Conservation (phyloP, 495 filamentous ascomycete species). For the Terfezia boudieri region DNA sequence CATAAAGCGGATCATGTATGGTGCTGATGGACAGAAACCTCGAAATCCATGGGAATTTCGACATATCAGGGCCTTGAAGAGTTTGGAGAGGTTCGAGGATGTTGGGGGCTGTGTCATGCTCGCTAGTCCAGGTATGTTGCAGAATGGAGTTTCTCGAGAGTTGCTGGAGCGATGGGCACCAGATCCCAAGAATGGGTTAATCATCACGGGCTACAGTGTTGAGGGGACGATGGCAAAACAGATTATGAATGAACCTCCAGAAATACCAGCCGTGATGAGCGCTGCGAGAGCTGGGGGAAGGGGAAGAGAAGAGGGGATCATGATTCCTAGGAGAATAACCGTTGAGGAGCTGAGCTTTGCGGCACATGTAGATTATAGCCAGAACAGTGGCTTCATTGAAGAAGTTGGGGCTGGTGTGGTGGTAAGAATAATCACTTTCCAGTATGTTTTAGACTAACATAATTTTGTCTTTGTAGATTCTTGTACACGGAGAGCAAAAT, state of each 20-base stretch:
- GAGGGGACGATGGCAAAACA: conserved; percentile 97
- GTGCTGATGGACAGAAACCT: conserved; percentile 40
- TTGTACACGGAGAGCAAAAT: conserved; percentile 90
- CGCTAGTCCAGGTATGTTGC: conserved; percentile 83
- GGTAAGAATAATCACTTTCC: conserved; percentile 29
- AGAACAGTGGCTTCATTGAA: conserved; percentile 89
- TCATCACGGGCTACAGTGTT: conserved; percentile 94
- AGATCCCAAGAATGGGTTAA: conserved; percentile 79
- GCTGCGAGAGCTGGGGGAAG: conserved; percentile 28
- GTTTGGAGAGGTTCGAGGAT: conserved; percentile 85
- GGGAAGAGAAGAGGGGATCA: conserved; percentile 36
- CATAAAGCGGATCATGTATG: conserved; percentile 76
- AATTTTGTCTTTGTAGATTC: conserved; percentile 32
- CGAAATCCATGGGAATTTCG: conserved; percentile 93
- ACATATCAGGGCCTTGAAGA: conserved; percentile 73
- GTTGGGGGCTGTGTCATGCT: conserved; percentile 93
- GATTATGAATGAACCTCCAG: conserved; percentile 76
- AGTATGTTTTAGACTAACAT: conserved; percentile 10
- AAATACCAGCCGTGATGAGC: conserved; percentile 82
- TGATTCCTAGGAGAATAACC: conserved; percentile 80
- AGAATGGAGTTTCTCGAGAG: conserved; percentile 72
- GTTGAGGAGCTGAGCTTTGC: conserved; percentile 87
- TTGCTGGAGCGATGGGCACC: conserved; percentile 90
- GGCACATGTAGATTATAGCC: conserved; percentile 86
- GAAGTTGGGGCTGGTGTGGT: conserved; percentile 78